Evolutionary conservation across 768 basidiomycete species (phyloP).

Genomic region (Suillus discolor): DNA sequence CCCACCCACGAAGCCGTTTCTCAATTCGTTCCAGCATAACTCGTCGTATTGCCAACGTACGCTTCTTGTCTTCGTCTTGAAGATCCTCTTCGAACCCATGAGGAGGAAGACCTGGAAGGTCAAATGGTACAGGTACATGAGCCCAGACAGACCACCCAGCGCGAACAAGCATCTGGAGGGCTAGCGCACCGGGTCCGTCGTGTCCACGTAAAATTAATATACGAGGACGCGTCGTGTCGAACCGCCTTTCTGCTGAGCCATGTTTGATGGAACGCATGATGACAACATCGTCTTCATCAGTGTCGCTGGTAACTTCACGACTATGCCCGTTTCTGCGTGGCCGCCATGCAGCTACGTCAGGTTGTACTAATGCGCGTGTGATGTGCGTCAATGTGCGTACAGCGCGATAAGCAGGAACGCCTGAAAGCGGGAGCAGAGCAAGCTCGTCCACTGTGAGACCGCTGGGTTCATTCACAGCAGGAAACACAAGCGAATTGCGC

Average conservation of each 20-base stretch:
- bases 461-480: constrained; percentile 12
- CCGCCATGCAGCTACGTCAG: not conserved
- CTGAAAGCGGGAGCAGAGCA: constrained; percentile 77
- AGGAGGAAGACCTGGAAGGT: constrained; percentile 31
- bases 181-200: constrained; percentile 75
- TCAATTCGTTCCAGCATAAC: constrained; percentile 49
- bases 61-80: constrained; percentile 32
- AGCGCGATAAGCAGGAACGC: constrained; percentile 81
- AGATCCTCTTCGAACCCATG: constrained; percentile 39
- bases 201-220: constrained; percentile 75
- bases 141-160: constrained; percentile 77
- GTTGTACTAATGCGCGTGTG: constrained; percentile 26
- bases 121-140: constrained; percentile 51
- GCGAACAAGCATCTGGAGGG: constrained; percentile 72
- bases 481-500: constrained; percentile 14
- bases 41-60: constrained; percentile 42
- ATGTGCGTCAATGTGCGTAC: constrained; percentile 62
- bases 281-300: constrained; percentile 2
- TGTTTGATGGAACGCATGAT: not conserved
- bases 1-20: constrained; percentile 63
- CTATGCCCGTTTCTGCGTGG: constrained; percentile 11
- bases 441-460: constrained; percentile 67
- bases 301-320: constrained; percentile 25
- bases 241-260: constrained; percentile 13
- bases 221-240: constrained; percentile 31